These are phyloP conservation scores for Xanthoconium stramineum DNA, from an alignment of 768 basidiomycete species.

Conservation along the genomic window DNA sequence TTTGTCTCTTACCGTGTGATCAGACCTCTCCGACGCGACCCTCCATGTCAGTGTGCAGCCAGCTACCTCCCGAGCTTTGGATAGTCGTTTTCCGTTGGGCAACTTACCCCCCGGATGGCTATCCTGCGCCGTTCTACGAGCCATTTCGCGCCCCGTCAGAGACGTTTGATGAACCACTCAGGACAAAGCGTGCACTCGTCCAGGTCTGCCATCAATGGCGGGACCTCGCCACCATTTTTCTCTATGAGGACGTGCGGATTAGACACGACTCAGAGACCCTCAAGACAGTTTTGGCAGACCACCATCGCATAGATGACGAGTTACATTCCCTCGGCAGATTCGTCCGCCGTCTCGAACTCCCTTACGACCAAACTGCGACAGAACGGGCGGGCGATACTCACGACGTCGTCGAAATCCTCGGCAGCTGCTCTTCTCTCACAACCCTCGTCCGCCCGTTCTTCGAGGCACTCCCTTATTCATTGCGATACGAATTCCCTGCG, in stretches of 20 bases:
- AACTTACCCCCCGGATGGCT: conserved; percentile 26
- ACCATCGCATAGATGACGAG: conserved; percentile 6
- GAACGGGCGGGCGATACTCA: conserved; percentile 25
- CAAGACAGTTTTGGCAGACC: conserved; percentile 28
- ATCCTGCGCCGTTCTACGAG: conserved; percentile 34
- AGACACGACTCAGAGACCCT: conserved; percentile 31
- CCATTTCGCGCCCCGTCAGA: conserved; percentile 45
- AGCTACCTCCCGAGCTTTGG: conserved; percentile 55
- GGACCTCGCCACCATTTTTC: conserved; percentile 39
- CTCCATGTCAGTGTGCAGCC: not conserved
- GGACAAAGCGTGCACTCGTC: conserved; percentile 41
- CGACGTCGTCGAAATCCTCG: conserved; percentile 46
- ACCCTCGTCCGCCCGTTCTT: conserved; percentile 51
- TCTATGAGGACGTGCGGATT: conserved; percentile 56
- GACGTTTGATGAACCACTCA: conserved; percentile 29
- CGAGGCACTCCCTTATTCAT: conserved; percentile 16
- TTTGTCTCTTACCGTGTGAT: conserved; percentile 9
- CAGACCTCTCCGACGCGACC: too few species aligned
- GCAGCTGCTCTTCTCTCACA: conserved; percentile 46
- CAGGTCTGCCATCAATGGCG: conserved; percentile 60
- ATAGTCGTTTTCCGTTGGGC: conserved; percentile 48
- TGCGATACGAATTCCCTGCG: conserved; percentile 54
- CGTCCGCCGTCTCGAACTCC: conserved; percentile 58
- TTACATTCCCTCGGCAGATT: conserved; percentile 27
- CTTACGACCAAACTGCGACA: conserved; percentile 52